Percentiles rank a stretch among this genome's conserved stretches.
These are phyloP conservation scores for Sorghum bicolor DNA, from an alignment of 176 grass and related monocot genomes.

Conservation along the genomic window Sorghum_bicolor_NCBIv3 NC_012872.2:13094501-13095000, in stretches of 20 bases:
- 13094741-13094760: conserved; percentile 1
- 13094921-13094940: background rate
- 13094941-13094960: background rate
- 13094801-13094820: background rate
- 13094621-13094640: conserved; percentile 11
- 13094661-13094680: conserved; percentile 16
- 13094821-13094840: background rate
- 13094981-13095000: background rate
- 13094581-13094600: conserved; percentile 5
- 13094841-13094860: background rate
- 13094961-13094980: background rate
- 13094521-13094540: conserved; percentile 2
- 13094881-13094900: background rate
- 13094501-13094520: conserved; percentile 3
- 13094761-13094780: background rate
- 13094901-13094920: background rate
- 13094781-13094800: background rate
- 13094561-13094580: conserved; percentile 14
- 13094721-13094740: background rate
- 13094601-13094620: background rate
- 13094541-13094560: conserved; percentile 4
- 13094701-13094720: background rate
- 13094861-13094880: background rate
- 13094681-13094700: background rate
- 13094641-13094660: conserved; percentile 7